Evolutionary conservation across 2,329 filamentous ascomycete species (phyloP).

Genomic region (Aspergillus awamori): DNA sequence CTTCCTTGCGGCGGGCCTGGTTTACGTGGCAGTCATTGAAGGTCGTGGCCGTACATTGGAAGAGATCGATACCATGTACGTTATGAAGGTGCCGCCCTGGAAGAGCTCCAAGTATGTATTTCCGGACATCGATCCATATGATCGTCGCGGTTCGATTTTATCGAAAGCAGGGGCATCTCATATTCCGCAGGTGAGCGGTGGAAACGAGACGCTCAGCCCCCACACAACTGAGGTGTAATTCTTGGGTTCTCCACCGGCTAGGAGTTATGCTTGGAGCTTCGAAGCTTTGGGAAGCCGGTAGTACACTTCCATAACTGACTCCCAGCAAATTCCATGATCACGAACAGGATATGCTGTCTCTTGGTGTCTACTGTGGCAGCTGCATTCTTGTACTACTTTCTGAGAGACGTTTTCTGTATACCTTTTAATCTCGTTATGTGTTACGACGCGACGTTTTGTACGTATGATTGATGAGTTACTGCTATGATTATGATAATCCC

Average conservation of each 20-base stretch:
- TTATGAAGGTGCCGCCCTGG: slow-evolving; percentile 62
- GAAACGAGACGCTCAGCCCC: background rate
- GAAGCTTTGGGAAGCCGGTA: too few species aligned
- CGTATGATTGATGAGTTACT: background rate
- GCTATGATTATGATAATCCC: background rate
- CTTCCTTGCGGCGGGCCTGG: slow-evolving; percentile 63
- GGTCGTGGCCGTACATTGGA: slow-evolving; percentile 70
- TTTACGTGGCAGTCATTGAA: slow-evolving; percentile 73
- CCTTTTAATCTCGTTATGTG: background rate
- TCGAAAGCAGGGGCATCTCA: background rate
- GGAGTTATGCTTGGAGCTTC: too few species aligned
- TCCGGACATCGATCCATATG: slow-evolving; percentile 4
- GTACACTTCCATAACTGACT: too few species aligned
- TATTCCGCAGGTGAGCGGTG: background rate
- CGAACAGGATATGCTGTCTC: too few species aligned
- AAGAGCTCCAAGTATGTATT: slow-evolving; percentile 55
- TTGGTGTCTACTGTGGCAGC: background rate
- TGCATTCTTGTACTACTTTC: background rate
- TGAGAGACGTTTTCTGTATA: background rate
- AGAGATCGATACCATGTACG: slow-evolving; percentile 76
- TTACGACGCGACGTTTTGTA: background rate
- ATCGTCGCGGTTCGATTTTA: background rate
- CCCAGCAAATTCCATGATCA: too few species aligned
- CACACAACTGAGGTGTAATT: background rate
- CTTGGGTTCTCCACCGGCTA: background rate